phyloP scores from a whole-genome alignment of 1,139 yeast species.

The Zygosaccharomyces pseudobailii region DNA sequence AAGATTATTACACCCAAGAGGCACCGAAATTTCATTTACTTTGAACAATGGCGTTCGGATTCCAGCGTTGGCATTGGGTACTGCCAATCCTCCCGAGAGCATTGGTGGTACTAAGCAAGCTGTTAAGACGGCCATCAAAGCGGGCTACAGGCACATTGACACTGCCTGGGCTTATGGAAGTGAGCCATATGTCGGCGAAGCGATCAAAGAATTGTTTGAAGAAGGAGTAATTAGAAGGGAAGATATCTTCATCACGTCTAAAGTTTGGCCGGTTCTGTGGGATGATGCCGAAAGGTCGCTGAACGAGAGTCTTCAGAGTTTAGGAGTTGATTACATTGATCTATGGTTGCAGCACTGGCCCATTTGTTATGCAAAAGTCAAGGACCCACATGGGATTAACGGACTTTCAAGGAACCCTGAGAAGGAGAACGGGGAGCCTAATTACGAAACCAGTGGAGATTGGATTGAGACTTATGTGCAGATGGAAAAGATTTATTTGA shows the following conservation, averaged over 20 bases:
- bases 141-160: slow-evolving; percentile 52
- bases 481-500: slow-evolving; percentile 43
- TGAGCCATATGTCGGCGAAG: slow-evolving; percentile 48
- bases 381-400: slow-evolving; percentile 36
- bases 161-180: slow-evolving; percentile 53
- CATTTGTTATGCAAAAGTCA: slow-evolving; percentile 43
- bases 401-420: slow-evolving; percentile 23
- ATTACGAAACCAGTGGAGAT: slow-evolving; percentile 42
- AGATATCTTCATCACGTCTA: slow-evolving; percentile 56
- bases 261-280: slow-evolving; percentile 53
- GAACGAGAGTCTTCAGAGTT: slow-evolving; percentile 37
- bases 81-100: slow-evolving; percentile 44
- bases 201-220: slow-evolving; percentile 44
- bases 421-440: slow-evolving; percentile 39
- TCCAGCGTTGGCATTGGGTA: slow-evolving; percentile 60
- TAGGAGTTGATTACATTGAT: slow-evolving; percentile 56
- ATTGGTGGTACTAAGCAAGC: slow-evolving; percentile 34
- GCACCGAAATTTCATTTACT: slow-evolving; percentile 34
- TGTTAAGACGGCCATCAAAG: slow-evolving; percentile 45
- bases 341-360: slow-evolving; percentile 64
- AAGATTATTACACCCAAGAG: slow-evolving; percentile 24
- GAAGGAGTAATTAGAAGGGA: slow-evolving; percentile 50
- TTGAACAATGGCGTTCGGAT: slow-evolving; percentile 50
- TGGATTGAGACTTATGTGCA: slow-evolving; percentile 46
- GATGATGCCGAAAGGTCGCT: slow-evolving; percentile 36